Conservation (phyloP, 2,329 filamentous ascomycete genomes). For the Colletotrichum tropicale region DNA sequence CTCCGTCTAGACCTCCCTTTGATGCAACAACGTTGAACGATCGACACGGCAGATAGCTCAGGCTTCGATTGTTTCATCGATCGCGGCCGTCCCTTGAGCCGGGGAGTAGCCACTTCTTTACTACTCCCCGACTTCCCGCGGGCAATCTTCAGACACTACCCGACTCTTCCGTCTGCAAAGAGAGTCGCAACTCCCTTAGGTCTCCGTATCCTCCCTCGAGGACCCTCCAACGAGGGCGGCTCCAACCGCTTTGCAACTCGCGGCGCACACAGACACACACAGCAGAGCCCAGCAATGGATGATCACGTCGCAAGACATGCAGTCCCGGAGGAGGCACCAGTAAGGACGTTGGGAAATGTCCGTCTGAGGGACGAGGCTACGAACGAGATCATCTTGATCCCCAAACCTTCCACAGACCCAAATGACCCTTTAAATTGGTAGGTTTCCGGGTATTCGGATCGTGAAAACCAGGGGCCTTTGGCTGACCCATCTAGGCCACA, state of each 20-base stretch:
- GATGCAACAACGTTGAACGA: constrained; percentile 6
- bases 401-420: constrained; percentile 49
- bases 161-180: not conserved
- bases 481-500: constrained; percentile 36
- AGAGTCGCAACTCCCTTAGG: not conserved
- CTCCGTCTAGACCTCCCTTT: not conserved
- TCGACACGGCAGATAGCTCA: constrained; percentile 4
- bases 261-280: not conserved
- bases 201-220: not conserved
- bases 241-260: not conserved
- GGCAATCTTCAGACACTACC: not conserved
- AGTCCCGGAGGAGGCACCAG: not conserved
- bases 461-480: not conserved
- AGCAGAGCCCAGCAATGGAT: not conserved
- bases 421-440: constrained; percentile 58
- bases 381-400: constrained; percentile 53
- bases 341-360: constrained; percentile 43
- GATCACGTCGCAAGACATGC: not conserved
- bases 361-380: constrained; percentile 45
- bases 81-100: not conserved
- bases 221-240: not conserved
- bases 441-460: constrained; percentile 16
- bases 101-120: not conserved
- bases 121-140: not conserved
- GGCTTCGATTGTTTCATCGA: not conserved